Base-by-base conservation (phyloP, 305 asterid species). In the Rubia tinctorum region DNA sequence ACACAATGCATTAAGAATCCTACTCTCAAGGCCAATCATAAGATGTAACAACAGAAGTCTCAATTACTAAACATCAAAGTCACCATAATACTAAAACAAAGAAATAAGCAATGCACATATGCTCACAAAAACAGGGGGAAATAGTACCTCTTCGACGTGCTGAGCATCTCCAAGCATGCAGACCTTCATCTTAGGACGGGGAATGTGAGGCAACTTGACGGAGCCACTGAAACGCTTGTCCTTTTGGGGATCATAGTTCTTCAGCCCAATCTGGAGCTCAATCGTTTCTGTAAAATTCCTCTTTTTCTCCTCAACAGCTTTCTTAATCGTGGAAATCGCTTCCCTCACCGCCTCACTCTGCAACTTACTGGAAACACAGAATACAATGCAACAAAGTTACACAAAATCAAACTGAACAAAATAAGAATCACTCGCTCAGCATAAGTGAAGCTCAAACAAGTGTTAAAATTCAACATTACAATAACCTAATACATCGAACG, bases 131-230 rank as follows among this genome's bases (percentile, higher is more conserved):
- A 27, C 3, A 44, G 9, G 23, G 72, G 7, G 44, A 15, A 22
- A 14, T 15, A 8, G 45, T 75, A 79, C 82, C 82, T 75, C 82
- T 74, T 75, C 79, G 9, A 79, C 82, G 25, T 79, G 82, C 42
- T 79, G 82, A 42, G 82, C 82, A 75, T 79, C 82, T 45, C 82
- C 82, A 49, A 79, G 82, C 82, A 79, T 79, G 79, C 82, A 79
- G 42, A 79, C 59, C 71, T 75, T 79, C 79, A 79, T 79, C 71
- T 79, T 75, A 20, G 80, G 82, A 4, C 82, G 82, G 34, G 82
- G 82, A 37, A 79, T 75, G 40, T 79, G 80, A 3, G 82, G 82
- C 71, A 79, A 65, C 40, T 75, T 79, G 30, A 79, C 82, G 40
- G 82, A 75, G 5, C 82, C 82, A 45, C 80, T 79, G 37, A 79